Percentiles rank a stretch among this genome's conserved stretches.
Conservation (phyloP, 805 yeast genomes). For the Zygotorulaspora danielsina region DNA sequence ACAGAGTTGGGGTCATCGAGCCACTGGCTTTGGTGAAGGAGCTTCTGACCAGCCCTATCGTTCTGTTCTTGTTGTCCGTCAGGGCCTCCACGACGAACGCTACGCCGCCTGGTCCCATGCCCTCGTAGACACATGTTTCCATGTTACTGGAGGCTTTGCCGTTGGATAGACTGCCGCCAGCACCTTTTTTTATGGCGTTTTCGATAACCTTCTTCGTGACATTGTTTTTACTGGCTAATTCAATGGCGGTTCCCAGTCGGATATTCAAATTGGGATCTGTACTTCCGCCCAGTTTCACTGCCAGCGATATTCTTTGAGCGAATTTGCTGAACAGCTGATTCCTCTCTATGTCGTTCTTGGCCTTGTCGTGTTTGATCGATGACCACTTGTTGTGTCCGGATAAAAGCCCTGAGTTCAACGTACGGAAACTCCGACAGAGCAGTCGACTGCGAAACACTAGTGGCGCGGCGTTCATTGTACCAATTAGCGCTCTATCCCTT, state of each 20-base stretch:
- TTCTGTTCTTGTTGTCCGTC: conserved; percentile 84
- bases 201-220: conserved; percentile 84
- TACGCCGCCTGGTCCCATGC: conserved; percentile 89
- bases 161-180: conserved; percentile 50
- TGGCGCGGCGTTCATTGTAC: neutral
- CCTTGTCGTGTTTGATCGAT: conserved; percentile 88
- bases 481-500: no score
- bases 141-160: conserved; percentile 46
- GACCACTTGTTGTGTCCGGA: conserved; percentile 95
- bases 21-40: conserved; percentile 69
- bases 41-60: conserved; percentile 69
- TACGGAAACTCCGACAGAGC: conserved; percentile 4
- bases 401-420: conserved; percentile 1
- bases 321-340: conserved; percentile 65
- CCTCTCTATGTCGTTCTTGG: conserved; percentile 80
- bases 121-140: conserved; percentile 71
- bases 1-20: conserved; percentile 70
- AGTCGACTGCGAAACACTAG: neutral
- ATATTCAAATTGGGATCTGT: conserved; percentile 56
- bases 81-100: conserved; percentile 79
- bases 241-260: conserved; percentile 65
- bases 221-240: conserved; percentile 67
- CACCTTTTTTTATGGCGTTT: conserved; percentile 79
- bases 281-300: conserved; percentile 60
- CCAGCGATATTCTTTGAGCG: conserved; percentile 68